Conservation (phyloP, 148 eudicot genomes). For the Rhododendron ferrugineum region DNA sequence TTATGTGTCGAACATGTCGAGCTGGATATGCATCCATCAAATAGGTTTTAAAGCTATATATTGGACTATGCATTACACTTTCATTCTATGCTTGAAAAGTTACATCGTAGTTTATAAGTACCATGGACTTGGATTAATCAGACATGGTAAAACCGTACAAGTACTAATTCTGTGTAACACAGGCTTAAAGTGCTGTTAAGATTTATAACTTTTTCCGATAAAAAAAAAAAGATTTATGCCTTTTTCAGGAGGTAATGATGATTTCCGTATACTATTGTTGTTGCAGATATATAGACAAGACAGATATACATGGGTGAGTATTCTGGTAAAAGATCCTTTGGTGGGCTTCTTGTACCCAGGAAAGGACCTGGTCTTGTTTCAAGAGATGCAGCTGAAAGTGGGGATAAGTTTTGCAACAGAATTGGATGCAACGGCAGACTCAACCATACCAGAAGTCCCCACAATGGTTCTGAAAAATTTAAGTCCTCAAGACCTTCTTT, state of each 20-base stretch:
- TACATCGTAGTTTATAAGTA: neutral
- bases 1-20: neutral
- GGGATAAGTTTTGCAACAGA: conserved; percentile 70
- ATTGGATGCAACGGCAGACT: conserved; percentile 73
- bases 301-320: conserved; percentile 43
- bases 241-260: neutral
- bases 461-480: conserved; percentile 39
- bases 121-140: neutral
- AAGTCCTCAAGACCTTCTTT: conserved; percentile 40
- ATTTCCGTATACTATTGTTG: conserved; percentile 1
- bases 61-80: neutral
- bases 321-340: conserved; percentile 42
- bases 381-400: conserved; percentile 39
- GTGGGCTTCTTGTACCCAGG: conserved; percentile 38
- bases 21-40: neutral
- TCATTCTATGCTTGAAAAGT: neutral
- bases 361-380: conserved; percentile 35
- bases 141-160: neutral
- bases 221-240: neutral
- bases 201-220: too few relatives aligned
- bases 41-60: neutral
- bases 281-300: conserved; percentile 26
- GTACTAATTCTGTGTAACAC: neutral
- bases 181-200: neutral
- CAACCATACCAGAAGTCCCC: conserved; percentile 35